phyloP scores from a whole-genome alignment of 2,329 filamentous ascomycete species.

The Sclerotinia minor region DNA sequence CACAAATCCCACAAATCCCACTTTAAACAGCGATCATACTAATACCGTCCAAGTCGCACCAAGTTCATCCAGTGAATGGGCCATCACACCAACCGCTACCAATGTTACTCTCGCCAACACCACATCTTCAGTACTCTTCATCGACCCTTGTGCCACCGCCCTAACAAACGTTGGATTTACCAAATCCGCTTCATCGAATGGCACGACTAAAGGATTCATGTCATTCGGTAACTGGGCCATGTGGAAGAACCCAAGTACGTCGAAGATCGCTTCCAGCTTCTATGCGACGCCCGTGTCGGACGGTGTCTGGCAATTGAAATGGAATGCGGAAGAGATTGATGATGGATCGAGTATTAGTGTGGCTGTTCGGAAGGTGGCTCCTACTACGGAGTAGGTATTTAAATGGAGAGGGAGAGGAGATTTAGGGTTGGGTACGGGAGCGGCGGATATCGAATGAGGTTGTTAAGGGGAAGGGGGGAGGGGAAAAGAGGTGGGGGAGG shows the following conservation, averaged over 20 bases:
- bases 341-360: conserved; percentile 17
- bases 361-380: conserved; percentile 10
- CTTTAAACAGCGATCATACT: neutral
- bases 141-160: neutral
- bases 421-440: too few species aligned
- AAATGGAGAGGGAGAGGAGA: neutral
- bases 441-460: neutral
- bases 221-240: conserved; percentile 13
- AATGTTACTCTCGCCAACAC: neutral
- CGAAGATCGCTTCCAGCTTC: conserved; percentile 6
- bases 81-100: conserved; percentile 4
- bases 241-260: neutral
- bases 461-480: neutral
- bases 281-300: conserved; percentile 11
- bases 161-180: conserved; percentile 15
- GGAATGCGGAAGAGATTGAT: conserved; percentile 17
- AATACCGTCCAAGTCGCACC: neutral
- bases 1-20: neutral
- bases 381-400: neutral
- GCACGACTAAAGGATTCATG: conserved; percentile 1
- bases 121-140: neutral
- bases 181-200: neutral
- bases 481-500: neutral
- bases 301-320: conserved; percentile 10
- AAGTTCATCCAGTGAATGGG: conserved; percentile 5